A percentile compares a stretch with the other conserved stretches of the same genome.
phyloP scores from a whole-genome alignment of 805 yeast genomes.

The Candida endomychidarum region DNA sequence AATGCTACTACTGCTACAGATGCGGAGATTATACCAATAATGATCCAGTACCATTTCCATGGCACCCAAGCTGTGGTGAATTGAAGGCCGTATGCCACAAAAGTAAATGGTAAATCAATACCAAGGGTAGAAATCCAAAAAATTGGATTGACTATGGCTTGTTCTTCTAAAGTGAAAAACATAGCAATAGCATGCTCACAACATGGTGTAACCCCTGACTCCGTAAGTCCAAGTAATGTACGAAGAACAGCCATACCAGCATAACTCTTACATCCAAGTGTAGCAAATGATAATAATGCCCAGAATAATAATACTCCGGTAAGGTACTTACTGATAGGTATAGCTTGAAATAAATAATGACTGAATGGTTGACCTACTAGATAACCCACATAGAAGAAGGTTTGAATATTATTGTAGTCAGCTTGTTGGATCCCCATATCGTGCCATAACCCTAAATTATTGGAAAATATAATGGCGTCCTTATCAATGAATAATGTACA shows the following conservation, averaged over 20 bases:
- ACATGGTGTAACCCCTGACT: conserved; percentile 24
- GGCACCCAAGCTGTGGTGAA: conserved; percentile 14
- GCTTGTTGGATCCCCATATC: conserved; percentile 45
- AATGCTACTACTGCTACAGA: conserved; percentile 17
- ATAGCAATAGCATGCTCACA: conserved; percentile 50
- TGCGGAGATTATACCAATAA: conserved; percentile 56
- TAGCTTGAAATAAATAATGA: conserved; percentile 32
- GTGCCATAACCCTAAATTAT: conserved; percentile 47
- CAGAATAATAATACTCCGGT: conserved; percentile 28
- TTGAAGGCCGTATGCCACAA: conserved; percentile 43
- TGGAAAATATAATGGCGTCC: conserved; percentile 48
- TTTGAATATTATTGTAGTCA: conserved; percentile 48
- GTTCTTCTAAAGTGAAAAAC: conserved; percentile 45
- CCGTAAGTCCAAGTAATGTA: conserved; percentile 25
- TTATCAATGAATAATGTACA: conserved; percentile 50
- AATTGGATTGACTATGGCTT: conserved; percentile 53
- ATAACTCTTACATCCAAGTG: conserved; percentile 19
- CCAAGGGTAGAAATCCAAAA: conserved; percentile 55
- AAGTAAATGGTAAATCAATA: conserved; percentile 51
- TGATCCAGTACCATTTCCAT: conserved; percentile 19
- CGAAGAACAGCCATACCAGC: conserved; percentile 21
- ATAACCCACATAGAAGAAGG: conserved; percentile 53
- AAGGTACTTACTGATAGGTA: conserved; percentile 35
- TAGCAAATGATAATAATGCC: conserved; percentile 34
- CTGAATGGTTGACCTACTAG: conserved; percentile 28